Evolutionary conservation across 768 basidiomycete genomes (phyloP).

Genomic region (Mycena pura): DNA sequence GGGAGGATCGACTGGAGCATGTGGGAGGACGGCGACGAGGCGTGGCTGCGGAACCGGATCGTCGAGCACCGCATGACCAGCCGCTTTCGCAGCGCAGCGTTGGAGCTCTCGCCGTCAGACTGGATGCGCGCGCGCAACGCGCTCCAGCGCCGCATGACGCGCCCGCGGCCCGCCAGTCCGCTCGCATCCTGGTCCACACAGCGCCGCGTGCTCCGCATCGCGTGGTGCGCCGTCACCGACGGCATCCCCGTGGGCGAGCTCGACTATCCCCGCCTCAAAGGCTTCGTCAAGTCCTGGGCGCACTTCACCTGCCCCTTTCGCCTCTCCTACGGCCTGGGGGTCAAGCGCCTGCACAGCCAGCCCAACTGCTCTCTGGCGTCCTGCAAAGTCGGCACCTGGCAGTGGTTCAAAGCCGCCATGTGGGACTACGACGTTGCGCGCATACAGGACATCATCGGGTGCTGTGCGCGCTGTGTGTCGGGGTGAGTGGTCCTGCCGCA

Average conservation of each 20-base stretch:
- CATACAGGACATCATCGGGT: slow-evolving; percentile 5
- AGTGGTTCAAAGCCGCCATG: slow-evolving; percentile 20
- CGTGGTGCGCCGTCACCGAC: slow-evolving; percentile 21
- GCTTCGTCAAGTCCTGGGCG: slow-evolving; percentile 12
- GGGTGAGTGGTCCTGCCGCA: too few relatives aligned
- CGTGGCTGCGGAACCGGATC: slow-evolving; percentile 16
- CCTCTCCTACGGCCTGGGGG: slow-evolving; percentile 2
- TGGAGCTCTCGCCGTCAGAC: slow-evolving; percentile 7
- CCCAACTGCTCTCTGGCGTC: slow-evolving; percentile 13
- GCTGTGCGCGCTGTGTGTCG: slow-evolving; percentile 8
- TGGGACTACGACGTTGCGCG: slow-evolving; percentile 10
- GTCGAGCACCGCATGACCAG: slow-evolving; percentile 3
- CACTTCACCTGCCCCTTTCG: slow-evolving; percentile 22
- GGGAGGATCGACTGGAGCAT: slow-evolving; percentile 19
- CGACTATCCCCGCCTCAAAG: slow-evolving; percentile 11
- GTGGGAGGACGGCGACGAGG: slow-evolving; percentile 23
- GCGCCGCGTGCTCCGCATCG: slow-evolving; percentile 20
- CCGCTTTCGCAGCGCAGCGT: neutral
- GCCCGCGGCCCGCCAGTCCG: neutral
- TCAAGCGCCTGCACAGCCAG: slow-evolving; percentile 10
- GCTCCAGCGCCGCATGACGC: slow-evolving; percentile 2
- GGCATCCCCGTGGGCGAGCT: neutral
- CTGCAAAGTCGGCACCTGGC: slow-evolving; percentile 22
- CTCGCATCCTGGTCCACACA: slow-evolving; percentile 4
- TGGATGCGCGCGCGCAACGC: slow-evolving; percentile 13